phyloP scores from a whole-genome alignment of 139 green algal genomes.

The Chlamydomonas schloesseri region DNA sequence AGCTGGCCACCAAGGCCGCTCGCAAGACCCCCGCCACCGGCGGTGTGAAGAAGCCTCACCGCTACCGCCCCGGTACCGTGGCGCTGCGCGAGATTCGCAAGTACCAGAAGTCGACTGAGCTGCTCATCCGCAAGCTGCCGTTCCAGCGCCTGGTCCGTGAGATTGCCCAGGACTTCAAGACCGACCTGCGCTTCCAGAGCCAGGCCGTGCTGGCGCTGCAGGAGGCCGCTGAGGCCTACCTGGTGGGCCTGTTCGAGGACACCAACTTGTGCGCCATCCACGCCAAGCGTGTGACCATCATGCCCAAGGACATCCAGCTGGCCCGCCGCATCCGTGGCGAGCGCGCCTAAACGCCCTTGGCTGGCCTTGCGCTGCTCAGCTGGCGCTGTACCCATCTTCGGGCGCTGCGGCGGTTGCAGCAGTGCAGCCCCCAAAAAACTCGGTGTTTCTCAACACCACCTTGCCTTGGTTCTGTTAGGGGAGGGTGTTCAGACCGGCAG shows the following conservation, averaged over 20 bases:
- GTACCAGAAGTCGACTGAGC: slow-evolving; percentile 94
- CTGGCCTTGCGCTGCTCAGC: too few relatives aligned
- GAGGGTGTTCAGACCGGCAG: too few relatives aligned
- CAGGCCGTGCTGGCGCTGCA: slow-evolving; percentile 93
- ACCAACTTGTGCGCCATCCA: slow-evolving; percentile 93
- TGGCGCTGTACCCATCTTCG: too few relatives aligned
- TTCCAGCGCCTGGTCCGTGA: slow-evolving; percentile 97
- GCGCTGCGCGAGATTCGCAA: slow-evolving; percentile 93
- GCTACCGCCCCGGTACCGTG: slow-evolving; percentile 90
- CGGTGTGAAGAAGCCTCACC: slow-evolving; percentile 88
- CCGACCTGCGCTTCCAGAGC: slow-evolving; percentile 97
- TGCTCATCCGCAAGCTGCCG: slow-evolving; percentile 95
- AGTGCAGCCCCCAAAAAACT: too few relatives aligned
- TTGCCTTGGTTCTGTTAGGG: too few relatives aligned
- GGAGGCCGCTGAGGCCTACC: slow-evolving; percentile 94
- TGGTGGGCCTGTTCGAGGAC: slow-evolving; percentile 97
- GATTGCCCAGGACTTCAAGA: slow-evolving; percentile 99
- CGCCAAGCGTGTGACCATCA: slow-evolving; percentile 90
- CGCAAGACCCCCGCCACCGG: slow-evolving; percentile 71
- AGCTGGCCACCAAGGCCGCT: slow-evolving; percentile 94
- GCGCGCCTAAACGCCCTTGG: slow-evolving; percentile 12
- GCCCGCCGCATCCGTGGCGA: slow-evolving; percentile 68
- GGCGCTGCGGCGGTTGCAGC: too few relatives aligned
- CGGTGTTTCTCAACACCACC: too few relatives aligned
- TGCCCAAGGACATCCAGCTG: slow-evolving; percentile 77